Conservation (phyloP, 441 rosid genomes). For the Euphorbia celastroides region DNA sequence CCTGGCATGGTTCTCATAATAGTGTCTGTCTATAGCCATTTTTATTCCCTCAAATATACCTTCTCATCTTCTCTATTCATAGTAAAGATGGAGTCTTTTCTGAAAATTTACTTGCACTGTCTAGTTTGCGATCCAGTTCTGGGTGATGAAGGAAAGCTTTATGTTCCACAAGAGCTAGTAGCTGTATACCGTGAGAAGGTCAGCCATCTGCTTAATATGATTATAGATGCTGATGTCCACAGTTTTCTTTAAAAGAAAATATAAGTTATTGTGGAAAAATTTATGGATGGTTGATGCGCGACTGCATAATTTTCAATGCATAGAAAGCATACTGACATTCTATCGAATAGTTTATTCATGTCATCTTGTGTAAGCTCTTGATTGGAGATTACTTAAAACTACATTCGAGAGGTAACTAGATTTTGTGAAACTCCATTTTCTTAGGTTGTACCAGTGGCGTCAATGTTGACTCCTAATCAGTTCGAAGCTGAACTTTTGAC, state of each 20-base stretch:
- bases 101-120: constrained; percentile 19
- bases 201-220: constrained; percentile 16
- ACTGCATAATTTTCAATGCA: background rate
- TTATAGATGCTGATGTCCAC: constrained; percentile 2
- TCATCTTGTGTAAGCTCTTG: constrained; percentile 9
- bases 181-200: constrained; percentile 91
- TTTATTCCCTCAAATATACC: background rate
- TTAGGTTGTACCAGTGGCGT: constrained; percentile 98
- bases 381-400: constrained; percentile 13
- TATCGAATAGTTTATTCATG: background rate
- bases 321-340: background rate
- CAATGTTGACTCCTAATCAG: constrained; percentile 99
- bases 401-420: constrained; percentile 7
- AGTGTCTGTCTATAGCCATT: background rate
- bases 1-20: background rate
- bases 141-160: constrained; percentile 99
- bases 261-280: background rate
- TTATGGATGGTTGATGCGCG: background rate
- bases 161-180: constrained; percentile 80
- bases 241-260: background rate
- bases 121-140: constrained; percentile 98
- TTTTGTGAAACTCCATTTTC: constrained; percentile 12
- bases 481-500: constrained; percentile 95
- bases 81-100: background rate
- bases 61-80: constrained; percentile 2